Conservation (phyloP, 306 rosid genomes). For the Begonia fuchsioides region DNA sequence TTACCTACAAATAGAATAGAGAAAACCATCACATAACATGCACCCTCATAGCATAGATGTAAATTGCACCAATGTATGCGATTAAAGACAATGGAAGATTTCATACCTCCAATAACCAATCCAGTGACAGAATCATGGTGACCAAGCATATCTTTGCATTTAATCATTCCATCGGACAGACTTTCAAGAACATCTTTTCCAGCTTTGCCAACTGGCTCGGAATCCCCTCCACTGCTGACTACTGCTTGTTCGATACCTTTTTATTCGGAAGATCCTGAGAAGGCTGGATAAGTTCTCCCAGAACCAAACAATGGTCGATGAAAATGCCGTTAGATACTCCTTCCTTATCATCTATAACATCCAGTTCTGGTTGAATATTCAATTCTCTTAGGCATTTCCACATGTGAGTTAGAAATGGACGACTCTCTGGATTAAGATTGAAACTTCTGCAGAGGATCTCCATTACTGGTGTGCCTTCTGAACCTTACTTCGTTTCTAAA, state of each 20-base stretch:
- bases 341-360: slow-evolving; percentile 28
- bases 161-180: slow-evolving; percentile 36
- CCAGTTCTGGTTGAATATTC: slow-evolving; percentile 34
- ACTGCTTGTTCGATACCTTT: background rate
- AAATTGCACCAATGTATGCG: no score
- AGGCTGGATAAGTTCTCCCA: slow-evolving; percentile 44
- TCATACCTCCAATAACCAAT: slow-evolving; percentile 73
- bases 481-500: slow-evolving; percentile 37
- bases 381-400: slow-evolving; percentile 52
- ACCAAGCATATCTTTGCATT: slow-evolving; percentile 49
- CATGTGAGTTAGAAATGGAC: slow-evolving; percentile 39
- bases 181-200: slow-evolving; percentile 26
- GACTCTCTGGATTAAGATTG: slow-evolving; percentile 39
- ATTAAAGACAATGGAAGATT: background rate
- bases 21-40: slow-evolving; percentile 4
- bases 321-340: slow-evolving; percentile 12
- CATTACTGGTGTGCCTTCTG: slow-evolving; percentile 30
- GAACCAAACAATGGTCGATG: slow-evolving; percentile 25
- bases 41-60: no score
- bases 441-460: slow-evolving; percentile 45
- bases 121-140: slow-evolving; percentile 75
- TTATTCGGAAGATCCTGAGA: slow-evolving; percentile 14
- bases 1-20: slow-evolving; percentile 42
- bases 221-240: slow-evolving; percentile 13
- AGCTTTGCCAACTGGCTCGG: slow-evolving; percentile 21